phyloP scores from a whole-genome alignment of 441 rosid genomes.

The Capsella rubella region DNA sequence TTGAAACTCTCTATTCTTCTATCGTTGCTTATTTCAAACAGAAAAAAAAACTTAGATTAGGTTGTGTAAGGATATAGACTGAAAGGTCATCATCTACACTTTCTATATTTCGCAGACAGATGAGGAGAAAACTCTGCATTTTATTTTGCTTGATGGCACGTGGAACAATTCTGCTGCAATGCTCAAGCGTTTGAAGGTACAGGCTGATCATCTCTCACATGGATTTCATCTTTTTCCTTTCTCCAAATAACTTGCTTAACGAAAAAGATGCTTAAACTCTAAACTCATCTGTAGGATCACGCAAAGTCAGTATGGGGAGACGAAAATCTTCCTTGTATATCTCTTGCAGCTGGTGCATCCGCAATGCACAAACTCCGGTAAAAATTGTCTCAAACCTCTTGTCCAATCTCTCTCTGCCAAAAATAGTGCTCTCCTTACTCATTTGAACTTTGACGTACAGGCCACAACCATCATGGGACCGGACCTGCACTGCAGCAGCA shows the following conservation, averaged over 20 bases:
- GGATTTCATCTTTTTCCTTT: slow-evolving; percentile 14
- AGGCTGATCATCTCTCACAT: slow-evolving; percentile 4
- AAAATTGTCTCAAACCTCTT: slow-evolving; percentile 22
- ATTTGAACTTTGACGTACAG: slow-evolving; percentile 46
- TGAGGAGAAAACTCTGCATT: slow-evolving; percentile 60
- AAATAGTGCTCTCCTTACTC: slow-evolving; percentile 19
- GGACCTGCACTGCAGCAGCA: slow-evolving; percentile 93
- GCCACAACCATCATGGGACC: slow-evolving; percentile 97
- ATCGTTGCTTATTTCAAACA: neutral
- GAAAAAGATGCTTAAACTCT: slow-evolving; percentile 17
- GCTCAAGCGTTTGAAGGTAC: slow-evolving; percentile 88
- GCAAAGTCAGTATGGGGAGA: slow-evolving; percentile 79
- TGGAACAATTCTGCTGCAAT: slow-evolving; percentile 97
- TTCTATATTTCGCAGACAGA: slow-evolving; percentile 50
- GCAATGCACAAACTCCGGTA: slow-evolving; percentile 96
- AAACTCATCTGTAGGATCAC: slow-evolving; percentile 59
- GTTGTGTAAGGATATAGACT: neutral
- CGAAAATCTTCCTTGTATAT: slow-evolving; percentile 75
- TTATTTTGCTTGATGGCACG: slow-evolving; percentile 88
- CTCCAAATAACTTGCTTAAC: neutral
- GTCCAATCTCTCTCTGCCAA: slow-evolving; percentile 21
- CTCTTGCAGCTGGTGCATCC: slow-evolving; percentile 76
- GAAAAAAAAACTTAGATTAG: neutral
- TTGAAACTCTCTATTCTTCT: slow-evolving; percentile 18
- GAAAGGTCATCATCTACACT: neutral